A percentile compares a stretch with the other conserved stretches of the same genome.
Evolutionary conservation across 1,284 basidiomycete genomes (phyloP).

Genomic region (Fomitopsis palustris): DNA sequence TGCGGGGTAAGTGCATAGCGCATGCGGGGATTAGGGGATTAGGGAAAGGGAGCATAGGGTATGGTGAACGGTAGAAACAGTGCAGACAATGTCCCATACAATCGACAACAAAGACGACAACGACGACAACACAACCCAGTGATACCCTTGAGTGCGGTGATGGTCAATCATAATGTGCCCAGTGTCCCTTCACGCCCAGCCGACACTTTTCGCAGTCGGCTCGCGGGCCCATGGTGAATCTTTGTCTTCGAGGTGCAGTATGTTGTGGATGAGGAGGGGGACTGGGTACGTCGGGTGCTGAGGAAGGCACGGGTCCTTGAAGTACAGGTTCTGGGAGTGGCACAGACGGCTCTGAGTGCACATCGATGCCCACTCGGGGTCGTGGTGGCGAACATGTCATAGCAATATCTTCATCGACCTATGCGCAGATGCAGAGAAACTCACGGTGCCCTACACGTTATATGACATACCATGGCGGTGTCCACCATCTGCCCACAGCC

Average conservation of each 20-base stretch:
- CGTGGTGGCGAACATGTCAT: conserved; percentile 6
- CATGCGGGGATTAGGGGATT: not conserved
- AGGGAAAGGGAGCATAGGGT: not conserved
- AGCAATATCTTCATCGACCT: conserved; percentile 4
- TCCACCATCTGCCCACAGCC: conserved; percentile 12
- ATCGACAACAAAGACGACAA: not conserved
- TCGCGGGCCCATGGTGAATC: conserved; percentile 71
- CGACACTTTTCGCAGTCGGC: conserved; percentile 70
- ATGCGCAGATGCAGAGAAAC: not conserved
- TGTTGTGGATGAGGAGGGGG: not conserved
- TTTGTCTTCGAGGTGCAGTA: conserved; percentile 19
- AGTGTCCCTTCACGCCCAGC: conserved; percentile 66
- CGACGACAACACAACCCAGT: not conserved
- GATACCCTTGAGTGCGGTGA: not conserved
- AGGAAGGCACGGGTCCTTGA: not conserved
- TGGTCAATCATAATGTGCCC: conserved; percentile 59
- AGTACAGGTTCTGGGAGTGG: not conserved
- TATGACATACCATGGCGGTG: conserved; percentile 12
- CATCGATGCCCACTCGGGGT: conserved; percentile 6
- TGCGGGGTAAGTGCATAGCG: not conserved
- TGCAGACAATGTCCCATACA: not conserved
- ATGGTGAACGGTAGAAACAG: not conserved
- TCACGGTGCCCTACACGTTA: not conserved
- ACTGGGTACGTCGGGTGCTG: conserved; percentile 3
- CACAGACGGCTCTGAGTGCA: conserved; percentile 1